phyloP scores from a whole-genome alignment of 495 filamentous ascomycete genomes.

The Clavariopsis aquatica region DNA sequence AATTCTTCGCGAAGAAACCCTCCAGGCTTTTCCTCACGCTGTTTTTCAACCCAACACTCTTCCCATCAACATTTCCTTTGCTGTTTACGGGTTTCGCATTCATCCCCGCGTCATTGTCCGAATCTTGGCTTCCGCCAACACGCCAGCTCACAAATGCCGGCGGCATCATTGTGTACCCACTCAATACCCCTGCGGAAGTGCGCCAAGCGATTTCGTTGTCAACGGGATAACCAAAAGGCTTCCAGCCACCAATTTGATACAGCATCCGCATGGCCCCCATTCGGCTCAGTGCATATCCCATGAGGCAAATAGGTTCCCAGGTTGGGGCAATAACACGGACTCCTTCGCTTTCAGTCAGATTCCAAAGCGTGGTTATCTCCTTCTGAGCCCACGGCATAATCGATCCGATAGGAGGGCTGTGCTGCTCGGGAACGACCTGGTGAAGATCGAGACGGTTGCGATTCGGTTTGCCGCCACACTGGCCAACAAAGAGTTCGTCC shows the following conservation, averaged over 20 bases:
- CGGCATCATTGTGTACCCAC: conserved; percentile 29
- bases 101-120: conserved; percentile 25
- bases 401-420: conserved; percentile 3
- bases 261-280: conserved; percentile 34
- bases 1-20: conserved; percentile 24
- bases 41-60: conserved; percentile 22
- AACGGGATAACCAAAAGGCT: conserved; percentile 14
- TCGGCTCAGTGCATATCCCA: conserved; percentile 27
- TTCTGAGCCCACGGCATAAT: not conserved
- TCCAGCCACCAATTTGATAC: conserved; percentile 30
- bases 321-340: conserved; percentile 24
- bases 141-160: conserved; percentile 24
- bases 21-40: conserved; percentile 21
- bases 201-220: conserved; percentile 25
- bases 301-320: conserved; percentile 25
- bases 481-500: conserved; percentile 34
- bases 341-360: conserved; percentile 2
- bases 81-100: not conserved
- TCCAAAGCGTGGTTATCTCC: conserved; percentile 21
- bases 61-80: conserved; percentile 13
- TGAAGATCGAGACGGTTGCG: conserved; percentile 19
- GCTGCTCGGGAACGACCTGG: conserved; percentile 18
- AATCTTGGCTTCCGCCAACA: conserved; percentile 14
- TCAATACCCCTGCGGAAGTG: conserved; percentile 20
- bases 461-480: conserved; percentile 28